phyloP scores from a whole-genome alignment of 306 rosid genomes.

The Quercus gilva region DNA sequence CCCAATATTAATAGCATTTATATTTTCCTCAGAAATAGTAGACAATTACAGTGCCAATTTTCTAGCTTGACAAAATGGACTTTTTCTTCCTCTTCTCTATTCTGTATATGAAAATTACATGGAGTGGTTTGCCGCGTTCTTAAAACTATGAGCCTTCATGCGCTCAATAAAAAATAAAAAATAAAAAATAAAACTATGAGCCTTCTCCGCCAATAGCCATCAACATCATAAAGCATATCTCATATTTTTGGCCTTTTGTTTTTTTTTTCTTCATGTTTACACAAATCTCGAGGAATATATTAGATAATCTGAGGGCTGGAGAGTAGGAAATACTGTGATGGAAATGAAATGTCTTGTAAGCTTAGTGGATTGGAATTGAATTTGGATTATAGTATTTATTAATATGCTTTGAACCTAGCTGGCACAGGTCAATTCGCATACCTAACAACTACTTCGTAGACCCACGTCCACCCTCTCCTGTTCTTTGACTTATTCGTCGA shows the following conservation, averaged over 20 bases:
- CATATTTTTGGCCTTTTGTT: too few species aligned
- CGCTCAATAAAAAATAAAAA: too few species aligned
- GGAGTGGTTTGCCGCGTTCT: too few species aligned
- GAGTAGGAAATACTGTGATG: background rate
- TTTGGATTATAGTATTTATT: background rate
- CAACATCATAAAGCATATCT: background rate
- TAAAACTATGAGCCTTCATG: too few species aligned
- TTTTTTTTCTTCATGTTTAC: background rate
- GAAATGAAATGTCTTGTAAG: background rate
- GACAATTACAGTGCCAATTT: too few species aligned
- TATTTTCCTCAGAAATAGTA: too few species aligned
- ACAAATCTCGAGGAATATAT: background rate
- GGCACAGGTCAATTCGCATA: conserved; percentile 17
- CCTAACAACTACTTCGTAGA: conserved; percentile 38
- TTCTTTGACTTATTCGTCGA: conserved; percentile 7
- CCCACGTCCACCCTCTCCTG: conserved; percentile 5
- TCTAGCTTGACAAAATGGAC: too few species aligned
- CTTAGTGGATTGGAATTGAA: background rate
- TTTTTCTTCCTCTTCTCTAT: too few species aligned
- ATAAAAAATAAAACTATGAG: too few species aligned
- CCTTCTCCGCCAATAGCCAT: too few species aligned
- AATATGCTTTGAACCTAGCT: conserved; percentile 33
- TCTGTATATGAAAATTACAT: too few species aligned
- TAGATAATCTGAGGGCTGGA: background rate
- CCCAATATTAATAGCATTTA: too few species aligned